phyloP scores from a whole-genome alignment of 805 yeast genomes.

The Ogataea pini region DNA sequence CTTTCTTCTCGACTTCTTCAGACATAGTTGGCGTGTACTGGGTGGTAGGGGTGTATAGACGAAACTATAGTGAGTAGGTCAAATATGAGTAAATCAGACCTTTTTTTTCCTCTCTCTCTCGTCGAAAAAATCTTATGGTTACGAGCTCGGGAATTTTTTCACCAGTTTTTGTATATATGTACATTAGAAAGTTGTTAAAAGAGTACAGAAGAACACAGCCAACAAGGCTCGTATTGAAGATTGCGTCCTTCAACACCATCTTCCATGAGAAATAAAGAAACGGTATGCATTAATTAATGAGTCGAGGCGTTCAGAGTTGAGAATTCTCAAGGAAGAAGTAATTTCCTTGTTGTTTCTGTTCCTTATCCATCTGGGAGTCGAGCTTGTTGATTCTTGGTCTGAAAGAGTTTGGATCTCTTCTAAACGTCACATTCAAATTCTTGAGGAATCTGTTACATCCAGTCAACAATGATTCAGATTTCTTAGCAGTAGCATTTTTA shows the following conservation, averaged over 20 bases:
- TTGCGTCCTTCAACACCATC: background rate
- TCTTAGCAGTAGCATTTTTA: conserved; percentile 75
- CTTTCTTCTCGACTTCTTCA: conserved; percentile 32
- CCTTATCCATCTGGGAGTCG: conserved; percentile 98
- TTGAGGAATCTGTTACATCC: conserved; percentile 97
- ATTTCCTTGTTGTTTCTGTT: conserved; percentile 90
- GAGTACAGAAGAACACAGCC: background rate
- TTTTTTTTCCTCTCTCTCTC: background rate
- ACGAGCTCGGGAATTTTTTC: conserved; percentile 5
- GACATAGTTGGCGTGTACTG: conserved; percentile 18
- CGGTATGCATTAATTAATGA: conserved; percentile 2
- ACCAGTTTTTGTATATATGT: background rate
- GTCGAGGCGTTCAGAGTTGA: conserved; percentile 33
- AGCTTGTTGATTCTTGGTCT: conserved; percentile 98
- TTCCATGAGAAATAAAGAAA: background rate
- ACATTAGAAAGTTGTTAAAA: background rate
- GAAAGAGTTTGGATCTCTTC: conserved; percentile 98
- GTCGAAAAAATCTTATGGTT: conserved; percentile 1
- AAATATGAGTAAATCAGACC: background rate
- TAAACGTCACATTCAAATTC: conserved; percentile 95
- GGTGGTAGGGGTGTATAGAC: no score
- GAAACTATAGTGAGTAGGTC: no score
- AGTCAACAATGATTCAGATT: conserved; percentile 91
- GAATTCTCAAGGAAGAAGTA: conserved; percentile 89
- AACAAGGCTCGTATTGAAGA: no score